Conservation (phyloP, 2,329 filamentous ascomycete genomes). For the Chaetomium sp. region DNA sequence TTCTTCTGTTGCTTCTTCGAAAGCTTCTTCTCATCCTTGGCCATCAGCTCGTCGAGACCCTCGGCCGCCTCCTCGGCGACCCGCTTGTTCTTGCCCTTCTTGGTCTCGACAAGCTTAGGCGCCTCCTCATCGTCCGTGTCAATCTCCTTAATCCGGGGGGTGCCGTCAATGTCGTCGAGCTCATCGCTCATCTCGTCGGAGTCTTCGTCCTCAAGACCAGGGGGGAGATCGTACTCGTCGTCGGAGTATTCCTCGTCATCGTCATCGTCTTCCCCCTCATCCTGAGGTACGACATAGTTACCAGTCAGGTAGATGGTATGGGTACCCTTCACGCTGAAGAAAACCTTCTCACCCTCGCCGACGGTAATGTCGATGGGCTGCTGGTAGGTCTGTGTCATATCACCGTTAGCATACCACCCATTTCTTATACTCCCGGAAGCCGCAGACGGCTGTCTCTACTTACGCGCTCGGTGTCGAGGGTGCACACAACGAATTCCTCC, state of each 20-base stretch:
- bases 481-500: constrained; percentile 92
- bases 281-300: constrained; percentile 79
- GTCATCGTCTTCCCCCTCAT: constrained; percentile 57
- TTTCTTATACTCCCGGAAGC: background rate
- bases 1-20: constrained; percentile 99
- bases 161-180: constrained; percentile 69
- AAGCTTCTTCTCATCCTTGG: constrained; percentile 71
- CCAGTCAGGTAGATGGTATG: constrained; percentile 90
- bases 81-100: constrained; percentile 78
- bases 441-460: constrained; percentile 26
- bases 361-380: constrained; percentile 92
- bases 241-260: constrained; percentile 60
- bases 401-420: constrained; percentile 23
- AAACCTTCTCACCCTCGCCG: constrained; percentile 79
- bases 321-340: constrained; percentile 85
- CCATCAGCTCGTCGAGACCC: constrained; percentile 76
- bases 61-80: constrained; percentile 65
- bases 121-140: constrained; percentile 72
- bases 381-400: constrained; percentile 68
- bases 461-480: constrained; percentile 88
- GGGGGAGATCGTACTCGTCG: constrained; percentile 74
- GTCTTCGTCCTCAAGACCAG: constrained; percentile 68
- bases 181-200: constrained; percentile 68
- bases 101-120: constrained; percentile 50
- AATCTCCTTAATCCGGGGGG: constrained; percentile 71